phyloP scores from a whole-genome alignment of 2,329 filamentous ascomycete genomes.

The Furcasterigmium furcatum region DNA sequence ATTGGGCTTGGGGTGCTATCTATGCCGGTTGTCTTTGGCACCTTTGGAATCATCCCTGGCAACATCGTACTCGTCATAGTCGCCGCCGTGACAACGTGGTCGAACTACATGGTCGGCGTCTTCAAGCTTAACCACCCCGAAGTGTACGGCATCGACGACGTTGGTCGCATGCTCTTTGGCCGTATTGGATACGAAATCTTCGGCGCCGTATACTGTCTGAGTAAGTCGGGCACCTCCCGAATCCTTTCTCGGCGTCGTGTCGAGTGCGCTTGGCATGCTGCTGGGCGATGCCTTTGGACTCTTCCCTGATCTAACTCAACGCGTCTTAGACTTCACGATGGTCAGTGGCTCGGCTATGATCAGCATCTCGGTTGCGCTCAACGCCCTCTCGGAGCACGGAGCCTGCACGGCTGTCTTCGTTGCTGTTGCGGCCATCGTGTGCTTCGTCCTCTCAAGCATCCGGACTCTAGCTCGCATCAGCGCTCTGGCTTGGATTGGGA shows the following conservation, averaged over 20 bases:
- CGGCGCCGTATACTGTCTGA: slow-evolving; percentile 26
- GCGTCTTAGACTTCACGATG: slow-evolving; percentile 15
- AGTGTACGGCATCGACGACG: slow-evolving; percentile 52
- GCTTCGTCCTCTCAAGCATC: slow-evolving; percentile 25
- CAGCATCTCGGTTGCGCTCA: slow-evolving; percentile 32
- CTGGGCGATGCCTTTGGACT: no score
- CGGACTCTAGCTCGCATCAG: slow-evolving; percentile 23
- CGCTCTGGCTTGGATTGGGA: slow-evolving; percentile 26
- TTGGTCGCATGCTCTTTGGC: slow-evolving; percentile 44
- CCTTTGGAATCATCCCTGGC: slow-evolving; percentile 43
- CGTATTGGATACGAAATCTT: slow-evolving; percentile 38
- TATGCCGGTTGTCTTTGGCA: slow-evolving; percentile 39
- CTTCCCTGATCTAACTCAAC: neutral
- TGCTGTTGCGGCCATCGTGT: slow-evolving; percentile 25
- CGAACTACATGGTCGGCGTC: slow-evolving; percentile 39
- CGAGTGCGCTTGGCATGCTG: no score
- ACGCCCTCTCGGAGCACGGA: slow-evolving; percentile 33
- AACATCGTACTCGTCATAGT: slow-evolving; percentile 36
- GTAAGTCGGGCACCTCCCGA: slow-evolving; percentile 18
- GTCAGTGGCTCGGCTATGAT: slow-evolving; percentile 34
- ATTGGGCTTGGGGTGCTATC: slow-evolving; percentile 43
- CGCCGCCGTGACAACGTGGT: slow-evolving; percentile 42
- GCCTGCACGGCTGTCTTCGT: slow-evolving; percentile 36
- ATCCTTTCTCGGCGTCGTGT: no score
- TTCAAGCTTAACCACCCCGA: slow-evolving; percentile 47